A percentile compares a stretch with the other conserved stretches of the same genome.
Conservation (phyloP, 805 yeast genomes). For the Starmerella apis region DNA sequence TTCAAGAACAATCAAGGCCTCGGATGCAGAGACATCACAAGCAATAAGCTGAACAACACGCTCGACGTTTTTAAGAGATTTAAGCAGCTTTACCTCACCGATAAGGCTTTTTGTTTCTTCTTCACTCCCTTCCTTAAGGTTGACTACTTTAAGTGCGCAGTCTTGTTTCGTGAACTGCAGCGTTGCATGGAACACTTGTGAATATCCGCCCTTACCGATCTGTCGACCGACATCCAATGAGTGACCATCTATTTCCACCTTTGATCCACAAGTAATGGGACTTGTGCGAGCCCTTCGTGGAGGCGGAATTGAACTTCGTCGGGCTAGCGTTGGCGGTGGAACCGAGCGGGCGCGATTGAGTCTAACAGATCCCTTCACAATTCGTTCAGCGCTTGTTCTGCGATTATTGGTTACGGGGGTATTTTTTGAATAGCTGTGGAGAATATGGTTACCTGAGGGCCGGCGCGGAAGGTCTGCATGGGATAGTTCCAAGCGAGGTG, state of each 20-base stretch:
- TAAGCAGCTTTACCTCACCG: slow-evolving; percentile 72
- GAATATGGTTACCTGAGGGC: background rate
- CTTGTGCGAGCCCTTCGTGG: background rate
- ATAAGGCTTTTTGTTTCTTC: slow-evolving; percentile 29
- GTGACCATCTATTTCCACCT: background rate
- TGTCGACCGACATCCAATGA: slow-evolving; percentile 1
- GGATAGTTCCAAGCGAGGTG: background rate
- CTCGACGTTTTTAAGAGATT: slow-evolving; percentile 46
- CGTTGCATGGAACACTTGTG: slow-evolving; percentile 14
- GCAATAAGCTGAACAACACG: slow-evolving; percentile 75
- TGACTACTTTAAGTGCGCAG: slow-evolving; percentile 19
- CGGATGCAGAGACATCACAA: slow-evolving; percentile 53
- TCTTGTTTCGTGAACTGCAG: background rate
- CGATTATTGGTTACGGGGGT: background rate
- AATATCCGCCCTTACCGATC: slow-evolving; percentile 21
- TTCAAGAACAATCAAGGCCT: slow-evolving; percentile 74
- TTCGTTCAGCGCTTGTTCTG: background rate
- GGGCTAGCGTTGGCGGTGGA: background rate
- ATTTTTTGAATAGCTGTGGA: background rate
- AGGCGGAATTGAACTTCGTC: background rate
- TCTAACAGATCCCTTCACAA: background rate
- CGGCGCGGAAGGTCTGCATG: background rate
- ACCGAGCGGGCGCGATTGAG: background rate
- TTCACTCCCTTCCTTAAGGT: background rate
- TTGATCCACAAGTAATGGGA: background rate